Percentiles rank a stretch among this genome's conserved stretches.
Conservation (phyloP, 1,139 yeast genomes). For the Geotrichum fermentans region DNA sequence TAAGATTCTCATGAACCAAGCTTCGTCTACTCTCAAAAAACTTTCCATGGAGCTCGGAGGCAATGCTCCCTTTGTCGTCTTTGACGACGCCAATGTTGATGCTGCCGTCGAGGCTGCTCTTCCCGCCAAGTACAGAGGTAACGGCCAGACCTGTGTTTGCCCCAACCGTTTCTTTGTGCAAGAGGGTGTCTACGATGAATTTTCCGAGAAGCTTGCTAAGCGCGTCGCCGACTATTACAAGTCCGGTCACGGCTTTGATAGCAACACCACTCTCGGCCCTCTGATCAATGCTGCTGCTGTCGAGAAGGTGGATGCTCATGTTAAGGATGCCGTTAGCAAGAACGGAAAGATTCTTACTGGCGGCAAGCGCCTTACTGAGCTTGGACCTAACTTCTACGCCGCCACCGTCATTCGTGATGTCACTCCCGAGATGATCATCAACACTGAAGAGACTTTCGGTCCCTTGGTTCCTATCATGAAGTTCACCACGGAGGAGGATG, state of each 20-base stretch:
- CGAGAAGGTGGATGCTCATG: conserved; percentile 64
- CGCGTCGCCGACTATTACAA: conserved; percentile 49
- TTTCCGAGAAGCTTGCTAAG: conserved; percentile 47
- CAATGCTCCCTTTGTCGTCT: conserved; percentile 86
- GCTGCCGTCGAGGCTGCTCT: conserved; percentile 69
- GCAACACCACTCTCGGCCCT: conserved; percentile 73
- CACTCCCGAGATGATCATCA: conserved; percentile 56
- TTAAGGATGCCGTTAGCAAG: conserved; percentile 65
- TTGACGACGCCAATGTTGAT: conserved; percentile 76
- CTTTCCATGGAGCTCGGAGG: conserved; percentile 88
- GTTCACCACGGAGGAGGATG: conserved; percentile 63
- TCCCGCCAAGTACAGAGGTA: conserved; percentile 64
- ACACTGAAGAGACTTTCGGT: conserved; percentile 81
- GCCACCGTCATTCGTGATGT: conserved; percentile 70
- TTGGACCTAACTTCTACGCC: conserved; percentile 71
- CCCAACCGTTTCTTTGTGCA: conserved; percentile 73
- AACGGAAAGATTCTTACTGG: conserved; percentile 65
- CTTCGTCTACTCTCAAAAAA: conserved; percentile 74
- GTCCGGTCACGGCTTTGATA: conserved; percentile 71
- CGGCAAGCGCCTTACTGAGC: conserved; percentile 60
- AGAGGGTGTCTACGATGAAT: conserved; percentile 55
- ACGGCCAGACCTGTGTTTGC: conserved; percentile 82
- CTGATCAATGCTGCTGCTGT: conserved; percentile 65
- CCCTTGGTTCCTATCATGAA: conserved; percentile 74
- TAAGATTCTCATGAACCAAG: conserved; percentile 69